Evolutionary conservation across 768 basidiomycete species (phyloP), one percentile per base, ranked within the genome.

Genomic region (Lenzites betulinus): DNA sequence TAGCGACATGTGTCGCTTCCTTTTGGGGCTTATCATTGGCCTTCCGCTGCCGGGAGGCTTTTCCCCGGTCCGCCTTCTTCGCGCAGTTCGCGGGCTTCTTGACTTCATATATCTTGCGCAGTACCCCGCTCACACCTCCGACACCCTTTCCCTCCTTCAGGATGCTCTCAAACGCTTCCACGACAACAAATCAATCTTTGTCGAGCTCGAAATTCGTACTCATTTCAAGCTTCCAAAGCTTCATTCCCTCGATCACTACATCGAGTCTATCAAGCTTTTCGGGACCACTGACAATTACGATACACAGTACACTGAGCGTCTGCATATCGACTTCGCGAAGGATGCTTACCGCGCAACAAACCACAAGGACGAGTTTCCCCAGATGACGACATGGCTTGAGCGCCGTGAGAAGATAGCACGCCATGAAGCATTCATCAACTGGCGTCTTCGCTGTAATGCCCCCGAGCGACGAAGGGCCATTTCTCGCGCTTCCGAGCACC

Each of bases 121-220:
- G 77, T 59, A 55, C 51, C 15, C 76, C 79, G 60, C 79, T 78
- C 7, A 16, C 28, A 65, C 18, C 16, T 58, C 7, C 51, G 51
- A 1, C 50, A 65, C 7, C 28, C 63, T 7, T 22, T 69, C 0
- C 59, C 71, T 15, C 68, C 52, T 74, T 33, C 6, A 58, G 0
- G 30, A 44, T 0, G 58, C 68, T 0, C 38, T 72, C 0, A 23
- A 36, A 0, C 51, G 38, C 2, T 69, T 72, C 44, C 79, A 82
- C 59, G 49, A 56, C 58, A 68, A 76, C 63, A 80, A 79, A 53
- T 51, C 52, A 7, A 67, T 77, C 1, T 79, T 81, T 60, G 46
- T 77, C 20, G 66, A 71, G 15, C 64, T 76, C 15, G 58, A 39
- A 11, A 43, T 47, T 5, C 60, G 57, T 6, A 9, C 22, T 6